Conservation (phyloP, 2,329 filamentous ascomycete species). For the Paramyrothecium roridum region DNA sequence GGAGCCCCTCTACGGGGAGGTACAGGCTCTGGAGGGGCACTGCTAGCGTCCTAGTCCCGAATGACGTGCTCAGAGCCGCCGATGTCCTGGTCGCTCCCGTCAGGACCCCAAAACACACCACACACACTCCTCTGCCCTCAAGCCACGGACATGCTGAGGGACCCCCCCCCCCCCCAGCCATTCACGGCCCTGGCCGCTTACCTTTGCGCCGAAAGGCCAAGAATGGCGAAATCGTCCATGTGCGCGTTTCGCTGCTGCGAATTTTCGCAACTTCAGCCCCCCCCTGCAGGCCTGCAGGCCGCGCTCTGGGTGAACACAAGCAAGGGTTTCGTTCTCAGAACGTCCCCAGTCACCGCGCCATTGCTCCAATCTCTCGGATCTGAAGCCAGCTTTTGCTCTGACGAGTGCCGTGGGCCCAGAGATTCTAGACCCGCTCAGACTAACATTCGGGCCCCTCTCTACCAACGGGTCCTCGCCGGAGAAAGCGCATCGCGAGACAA, state of each 20-base stretch:
- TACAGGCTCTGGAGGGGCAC: too few species aligned
- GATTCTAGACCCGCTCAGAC: too few species aligned
- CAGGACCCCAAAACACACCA: background rate
- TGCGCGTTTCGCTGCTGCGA: background rate
- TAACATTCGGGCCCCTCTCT: too few species aligned
- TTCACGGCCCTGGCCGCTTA: background rate
- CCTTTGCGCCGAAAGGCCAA: background rate
- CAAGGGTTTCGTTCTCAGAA: background rate
- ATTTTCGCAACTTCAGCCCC: background rate
- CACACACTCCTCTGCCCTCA: too few species aligned
- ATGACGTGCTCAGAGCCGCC: background rate
- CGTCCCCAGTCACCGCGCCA: background rate
- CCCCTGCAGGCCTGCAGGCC: background rate
- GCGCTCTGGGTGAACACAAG: background rate
- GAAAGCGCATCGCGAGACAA: too few species aligned
- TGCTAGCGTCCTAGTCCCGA: background rate
- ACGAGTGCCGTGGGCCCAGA: too few species aligned
- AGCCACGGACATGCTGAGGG: too few species aligned
- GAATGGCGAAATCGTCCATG: background rate
- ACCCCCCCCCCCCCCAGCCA: too few species aligned
- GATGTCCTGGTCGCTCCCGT: background rate
- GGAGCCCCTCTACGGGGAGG: too few species aligned
- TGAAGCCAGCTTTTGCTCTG: too few species aligned
- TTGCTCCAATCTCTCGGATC: too few species aligned
- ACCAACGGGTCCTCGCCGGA: too few species aligned